Evolutionary conservation across 768 basidiomycete species (phyloP).

Genomic region (Phylloporus sp.): DNA sequence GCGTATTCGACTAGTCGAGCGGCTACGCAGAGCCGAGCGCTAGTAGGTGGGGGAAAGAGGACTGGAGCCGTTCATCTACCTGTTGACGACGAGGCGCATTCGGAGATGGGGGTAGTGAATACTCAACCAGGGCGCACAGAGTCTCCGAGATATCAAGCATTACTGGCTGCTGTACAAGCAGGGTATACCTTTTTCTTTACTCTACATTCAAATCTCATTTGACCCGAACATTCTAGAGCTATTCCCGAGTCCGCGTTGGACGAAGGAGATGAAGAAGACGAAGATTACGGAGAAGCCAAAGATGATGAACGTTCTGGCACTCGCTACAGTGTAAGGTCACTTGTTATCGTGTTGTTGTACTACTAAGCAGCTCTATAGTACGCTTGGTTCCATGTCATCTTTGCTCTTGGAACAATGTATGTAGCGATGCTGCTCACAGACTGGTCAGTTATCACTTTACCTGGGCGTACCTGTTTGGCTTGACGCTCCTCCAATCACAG

Average conservation of each 20-base stretch:
- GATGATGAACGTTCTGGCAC: constrained; percentile 95
- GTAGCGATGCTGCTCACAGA: constrained; percentile 95
- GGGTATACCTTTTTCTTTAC: constrained; percentile 51
- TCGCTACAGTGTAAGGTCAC: constrained; percentile 76
- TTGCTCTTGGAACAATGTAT: constrained; percentile 95
- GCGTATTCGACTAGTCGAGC: constrained; percentile 96
- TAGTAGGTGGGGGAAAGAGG: constrained; percentile 70
- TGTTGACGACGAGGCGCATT: constrained; percentile 48
- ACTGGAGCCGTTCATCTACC: constrained; percentile 61
- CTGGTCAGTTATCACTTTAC: constrained; percentile 60
- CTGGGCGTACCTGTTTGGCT: neutral
- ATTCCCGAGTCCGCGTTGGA: constrained; percentile 89
- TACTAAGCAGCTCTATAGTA: constrained; percentile 50
- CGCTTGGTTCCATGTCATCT: constrained; percentile 98
- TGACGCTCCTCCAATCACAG: constrained; percentile 32
- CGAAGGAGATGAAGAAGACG: constrained; percentile 75
- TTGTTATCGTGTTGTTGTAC: neutral
- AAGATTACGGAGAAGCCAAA: constrained; percentile 63
- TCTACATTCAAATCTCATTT: neutral
- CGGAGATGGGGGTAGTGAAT: constrained; percentile 72
- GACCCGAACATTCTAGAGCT: constrained; percentile 44
- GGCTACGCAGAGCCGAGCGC: constrained; percentile 89
- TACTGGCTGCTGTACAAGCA: constrained; percentile 93
- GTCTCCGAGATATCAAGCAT: constrained; percentile 86
- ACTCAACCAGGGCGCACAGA: constrained; percentile 82